Conservation (phyloP, 192 early-diverging fungal species). For the Podila epicladia region DNA sequence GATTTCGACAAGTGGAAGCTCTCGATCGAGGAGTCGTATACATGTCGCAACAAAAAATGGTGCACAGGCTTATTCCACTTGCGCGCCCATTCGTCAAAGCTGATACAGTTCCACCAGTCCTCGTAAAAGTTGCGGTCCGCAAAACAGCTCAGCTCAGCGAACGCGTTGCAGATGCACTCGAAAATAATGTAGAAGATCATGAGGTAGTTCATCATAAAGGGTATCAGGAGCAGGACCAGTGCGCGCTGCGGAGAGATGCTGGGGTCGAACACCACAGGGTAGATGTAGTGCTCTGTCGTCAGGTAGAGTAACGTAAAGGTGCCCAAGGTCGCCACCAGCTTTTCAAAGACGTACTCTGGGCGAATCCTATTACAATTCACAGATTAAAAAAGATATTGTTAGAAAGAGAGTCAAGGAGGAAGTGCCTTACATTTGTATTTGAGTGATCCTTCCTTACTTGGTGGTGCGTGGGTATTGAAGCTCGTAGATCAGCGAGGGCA, state of each 20-base stretch:
- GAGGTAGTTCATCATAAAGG: constrained; percentile 92
- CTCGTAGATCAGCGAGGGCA: constrained; percentile 94
- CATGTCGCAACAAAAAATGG: constrained; percentile 90
- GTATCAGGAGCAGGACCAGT: constrained; percentile 80
- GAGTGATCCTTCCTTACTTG: constrained; percentile 52
- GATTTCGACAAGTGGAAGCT: constrained; percentile 71
- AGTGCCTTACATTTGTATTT: neutral
- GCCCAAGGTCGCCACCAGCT: constrained; percentile 77
- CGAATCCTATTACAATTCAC: constrained; percentile 68
- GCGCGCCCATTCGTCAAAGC: constrained; percentile 93
- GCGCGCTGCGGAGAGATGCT: constrained; percentile 62
- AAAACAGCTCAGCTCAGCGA: constrained; percentile 95
- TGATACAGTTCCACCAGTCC: constrained; percentile 96
- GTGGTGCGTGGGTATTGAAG: constrained; percentile 90
- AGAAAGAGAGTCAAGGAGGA: neutral
- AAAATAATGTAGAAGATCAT: constrained; percentile 96
- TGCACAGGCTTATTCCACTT: constrained; percentile 99
- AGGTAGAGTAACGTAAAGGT: constrained; percentile 86
- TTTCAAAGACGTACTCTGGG: constrained; percentile 88
- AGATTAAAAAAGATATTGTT: neutral
- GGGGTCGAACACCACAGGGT: constrained; percentile 79
- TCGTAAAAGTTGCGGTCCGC: constrained; percentile 98
- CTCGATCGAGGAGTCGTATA: constrained; percentile 87
- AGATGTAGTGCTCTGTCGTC: constrained; percentile 88
- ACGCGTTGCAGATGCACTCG: constrained; percentile 95